A percentile compares a stretch with the other conserved stretches of the same genome.
phyloP scores from a whole-genome alignment of 2,329 filamentous ascomycete species.

The Trichoderma polysporum region DNA sequence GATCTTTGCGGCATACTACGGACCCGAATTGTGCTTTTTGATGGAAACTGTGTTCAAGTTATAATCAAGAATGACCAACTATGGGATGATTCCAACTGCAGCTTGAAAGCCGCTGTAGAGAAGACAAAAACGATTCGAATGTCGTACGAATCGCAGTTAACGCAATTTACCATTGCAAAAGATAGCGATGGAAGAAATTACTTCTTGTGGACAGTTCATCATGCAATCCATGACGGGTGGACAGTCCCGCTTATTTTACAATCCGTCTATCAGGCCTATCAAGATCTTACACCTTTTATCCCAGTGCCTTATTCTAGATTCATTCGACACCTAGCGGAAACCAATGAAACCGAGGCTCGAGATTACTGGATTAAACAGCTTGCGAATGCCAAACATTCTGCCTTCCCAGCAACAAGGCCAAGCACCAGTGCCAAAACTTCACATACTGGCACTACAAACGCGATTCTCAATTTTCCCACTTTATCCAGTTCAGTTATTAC shows the following conservation, averaged over 20 bases:
- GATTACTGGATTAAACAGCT: conserved; percentile 7
- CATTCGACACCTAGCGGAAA: neutral
- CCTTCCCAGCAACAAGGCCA: neutral
- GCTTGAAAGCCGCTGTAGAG: neutral
- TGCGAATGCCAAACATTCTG: neutral
- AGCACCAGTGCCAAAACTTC: neutral
- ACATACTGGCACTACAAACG: neutral
- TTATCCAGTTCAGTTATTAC: neutral
- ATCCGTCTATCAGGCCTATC: neutral
- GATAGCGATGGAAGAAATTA: neutral
- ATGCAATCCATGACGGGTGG: conserved; percentile 13
- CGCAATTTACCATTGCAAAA: neutral
- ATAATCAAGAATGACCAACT: conserved; percentile 10
- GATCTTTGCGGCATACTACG: conserved; percentile 1
- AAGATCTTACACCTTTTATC: neutral
- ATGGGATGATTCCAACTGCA: neutral
- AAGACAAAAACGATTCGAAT: neutral
- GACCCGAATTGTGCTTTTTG: conserved; percentile 16
- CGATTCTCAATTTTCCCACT: neutral
- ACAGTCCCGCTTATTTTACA: neutral
- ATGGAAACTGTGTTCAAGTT: conserved; percentile 5
- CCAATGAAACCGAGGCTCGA: conserved; percentile 1
- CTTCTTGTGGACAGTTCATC: conserved; percentile 10
- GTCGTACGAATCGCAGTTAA: neutral
- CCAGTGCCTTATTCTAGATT: conserved; percentile 6